Percentiles rank a stretch among this genome's conserved stretches.
phyloP scores from a whole-genome alignment of 2,329 filamentous ascomycete genomes.

The Fusarium irregulare region DNA sequence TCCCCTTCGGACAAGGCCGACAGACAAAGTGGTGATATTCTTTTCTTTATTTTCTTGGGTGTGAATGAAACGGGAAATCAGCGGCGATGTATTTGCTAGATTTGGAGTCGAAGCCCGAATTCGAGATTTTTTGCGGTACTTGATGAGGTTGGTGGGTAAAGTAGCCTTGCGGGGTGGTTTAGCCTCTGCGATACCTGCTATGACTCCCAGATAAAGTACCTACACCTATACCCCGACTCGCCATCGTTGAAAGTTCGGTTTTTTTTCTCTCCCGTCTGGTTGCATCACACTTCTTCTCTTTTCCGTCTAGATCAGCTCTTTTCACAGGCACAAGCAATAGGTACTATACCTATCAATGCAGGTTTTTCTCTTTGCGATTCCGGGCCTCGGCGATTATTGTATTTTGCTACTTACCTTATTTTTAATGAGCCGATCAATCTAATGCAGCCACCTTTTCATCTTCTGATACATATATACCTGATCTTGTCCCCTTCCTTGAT shows the following conservation, averaged over 20 bases:
- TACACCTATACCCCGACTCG: conserved; percentile 11
- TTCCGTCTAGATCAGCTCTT: conserved; percentile 29
- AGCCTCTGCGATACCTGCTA: conserved; percentile 17
- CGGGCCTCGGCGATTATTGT: conserved; percentile 29
- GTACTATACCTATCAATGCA: conserved; percentile 3
- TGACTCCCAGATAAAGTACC: conserved; percentile 25
- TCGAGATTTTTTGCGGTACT: conserved; percentile 45
- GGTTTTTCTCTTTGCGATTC: conserved; percentile 2
- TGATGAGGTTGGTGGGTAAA: conserved; percentile 28
- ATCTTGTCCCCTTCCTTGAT: conserved; percentile 13
- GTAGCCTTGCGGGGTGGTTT: conserved; percentile 18
- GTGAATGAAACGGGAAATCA: conserved; percentile 42
- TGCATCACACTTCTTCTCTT: conserved; percentile 27
- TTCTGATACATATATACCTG: conserved; percentile 17
- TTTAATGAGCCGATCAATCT: conserved; percentile 1
- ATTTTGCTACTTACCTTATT: background rate
- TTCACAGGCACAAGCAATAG: conserved; percentile 21
- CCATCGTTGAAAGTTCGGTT: conserved; percentile 30
- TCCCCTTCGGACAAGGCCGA: conserved; percentile 41
- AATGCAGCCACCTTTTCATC: conserved; percentile 6
- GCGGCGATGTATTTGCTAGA: conserved; percentile 40
- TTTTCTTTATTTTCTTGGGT: conserved; percentile 19
- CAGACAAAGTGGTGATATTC: conserved; percentile 24
- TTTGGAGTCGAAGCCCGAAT: conserved; percentile 42
- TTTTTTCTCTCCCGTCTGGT: conserved; percentile 21